Percentiles rank a stretch among this genome's conserved stretches.
These are phyloP conservation scores for Acanthochlamys bracteata DNA, from an alignment of 106 monocot species.

Conservation along the genomic window DNA sequence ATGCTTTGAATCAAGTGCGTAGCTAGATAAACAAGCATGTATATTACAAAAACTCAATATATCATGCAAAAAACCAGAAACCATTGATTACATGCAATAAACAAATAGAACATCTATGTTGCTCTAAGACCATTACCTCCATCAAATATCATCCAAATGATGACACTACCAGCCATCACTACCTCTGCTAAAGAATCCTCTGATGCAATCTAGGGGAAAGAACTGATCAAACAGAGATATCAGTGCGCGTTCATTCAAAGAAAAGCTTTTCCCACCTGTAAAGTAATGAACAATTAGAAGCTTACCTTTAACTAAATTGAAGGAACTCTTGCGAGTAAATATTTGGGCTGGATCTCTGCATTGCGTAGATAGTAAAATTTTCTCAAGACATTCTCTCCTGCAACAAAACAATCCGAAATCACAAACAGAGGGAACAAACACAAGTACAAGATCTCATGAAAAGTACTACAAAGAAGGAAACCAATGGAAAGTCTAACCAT, in stretches of 20 bases:
- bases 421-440: not conserved
- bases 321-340: slow-evolving; percentile 48
- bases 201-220: slow-evolving; percentile 15
- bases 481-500: too few species aligned
- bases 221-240: slow-evolving; percentile 12
- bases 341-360: slow-evolving; percentile 35
- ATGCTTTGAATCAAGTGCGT: too few species aligned
- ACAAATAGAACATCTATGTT: too few species aligned
- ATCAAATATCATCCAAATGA: too few species aligned
- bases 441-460: too few species aligned
- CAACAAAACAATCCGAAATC: not conserved
- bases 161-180: too few species aligned
- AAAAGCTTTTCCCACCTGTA: not conserved
- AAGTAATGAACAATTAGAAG: not conserved
- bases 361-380: slow-evolving; percentile 28
- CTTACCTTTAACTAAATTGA: slow-evolving; percentile 46
- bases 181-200: not conserved
- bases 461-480: too few species aligned
- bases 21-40: too few species aligned
- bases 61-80: too few species aligned
- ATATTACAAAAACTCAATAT: too few species aligned
- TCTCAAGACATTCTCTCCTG: slow-evolving; percentile 46
- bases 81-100: too few species aligned
- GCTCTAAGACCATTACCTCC: too few species aligned
- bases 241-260: not conserved